Conservation (phyloP, 495 filamentous ascomycete genomes). For the Bathelium albidoporum region DNA sequence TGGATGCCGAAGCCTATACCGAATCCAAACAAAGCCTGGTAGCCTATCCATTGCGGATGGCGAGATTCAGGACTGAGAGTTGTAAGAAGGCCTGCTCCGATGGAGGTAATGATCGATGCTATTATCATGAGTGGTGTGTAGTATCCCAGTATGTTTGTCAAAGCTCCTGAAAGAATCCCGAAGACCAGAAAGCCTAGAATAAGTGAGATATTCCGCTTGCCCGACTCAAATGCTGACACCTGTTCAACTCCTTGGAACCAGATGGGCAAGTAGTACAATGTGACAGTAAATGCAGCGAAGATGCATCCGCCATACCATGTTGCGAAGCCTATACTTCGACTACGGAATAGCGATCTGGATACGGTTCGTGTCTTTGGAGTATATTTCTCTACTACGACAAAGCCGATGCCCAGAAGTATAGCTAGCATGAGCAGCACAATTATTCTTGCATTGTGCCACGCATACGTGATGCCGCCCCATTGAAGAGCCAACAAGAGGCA, state of each 20-base stretch:
- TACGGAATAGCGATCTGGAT: conserved; percentile 61
- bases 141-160: conserved; percentile 57
- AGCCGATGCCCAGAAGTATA: conserved; percentile 50
- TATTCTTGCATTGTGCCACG: conserved; percentile 56
- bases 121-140: conserved; percentile 66
- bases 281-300: conserved; percentile 31
- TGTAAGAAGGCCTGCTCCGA: conserved; percentile 61
- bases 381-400: conserved; percentile 54
- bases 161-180: conserved; percentile 50
- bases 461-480: conserved; percentile 68
- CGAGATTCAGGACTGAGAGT: conserved; percentile 51
- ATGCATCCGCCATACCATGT: conserved; percentile 55
- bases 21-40: conserved; percentile 58
- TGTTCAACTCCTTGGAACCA: conserved; percentile 85
- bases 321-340: conserved; percentile 53
- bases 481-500: conserved; percentile 69
- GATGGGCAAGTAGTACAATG: conserved; percentile 54
- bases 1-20: conserved; percentile 65
- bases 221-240: conserved; percentile 55
- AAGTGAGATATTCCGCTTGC: conserved; percentile 68
- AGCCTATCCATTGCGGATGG: conserved; percentile 61
- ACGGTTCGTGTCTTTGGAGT: conserved; percentile 66
- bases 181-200: conserved; percentile 46
- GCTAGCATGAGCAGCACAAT: conserved; percentile 62
- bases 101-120: conserved; percentile 45